phyloP scores from a whole-genome alignment of 768 basidiomycete genomes.

The Lactifluus echinatus region DNA sequence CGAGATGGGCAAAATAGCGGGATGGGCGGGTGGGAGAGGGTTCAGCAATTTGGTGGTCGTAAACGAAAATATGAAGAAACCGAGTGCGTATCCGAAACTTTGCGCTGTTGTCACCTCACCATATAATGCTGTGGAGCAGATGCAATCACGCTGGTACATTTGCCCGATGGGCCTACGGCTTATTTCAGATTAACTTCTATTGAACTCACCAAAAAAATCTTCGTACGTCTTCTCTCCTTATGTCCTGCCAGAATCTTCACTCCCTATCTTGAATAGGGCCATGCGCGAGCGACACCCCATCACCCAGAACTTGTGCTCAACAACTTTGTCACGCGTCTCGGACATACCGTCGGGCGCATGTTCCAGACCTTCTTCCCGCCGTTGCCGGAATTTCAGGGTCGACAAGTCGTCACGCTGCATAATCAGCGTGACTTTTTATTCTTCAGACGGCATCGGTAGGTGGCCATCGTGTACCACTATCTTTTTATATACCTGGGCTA shows the following conservation, averaged over 20 bases:
- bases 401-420: conserved; percentile 95
- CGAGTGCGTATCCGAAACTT: conserved; percentile 39
- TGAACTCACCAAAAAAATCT: conserved; percentile 78
- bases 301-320: conserved; percentile 93
- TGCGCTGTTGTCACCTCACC: conserved; percentile 8
- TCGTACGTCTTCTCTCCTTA: conserved; percentile 39
- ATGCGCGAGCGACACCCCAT: conserved; percentile 87
- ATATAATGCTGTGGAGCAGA: conserved; percentile 38
- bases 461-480: background rate
- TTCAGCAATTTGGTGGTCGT: conserved; percentile 88
- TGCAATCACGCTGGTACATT: conserved; percentile 83
- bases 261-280: conserved; percentile 45
- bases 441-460: conserved; percentile 88
- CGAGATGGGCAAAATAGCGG: conserved; percentile 83
- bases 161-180: conserved; percentile 89
- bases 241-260: background rate
- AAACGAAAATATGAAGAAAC: conserved; percentile 91
- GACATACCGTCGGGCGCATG: conserved; percentile 88
- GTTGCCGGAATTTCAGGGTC: conserved; percentile 87
- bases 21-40: conserved; percentile 85
- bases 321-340: conserved; percentile 87
- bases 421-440: conserved; percentile 98
- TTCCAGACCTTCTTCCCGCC: conserved; percentile 97
- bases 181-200: conserved; percentile 93
- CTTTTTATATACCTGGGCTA: conserved; percentile 13